Base-by-base conservation (phyloP, 805 yeast genomes). In the Candida michaelii region DNA sequence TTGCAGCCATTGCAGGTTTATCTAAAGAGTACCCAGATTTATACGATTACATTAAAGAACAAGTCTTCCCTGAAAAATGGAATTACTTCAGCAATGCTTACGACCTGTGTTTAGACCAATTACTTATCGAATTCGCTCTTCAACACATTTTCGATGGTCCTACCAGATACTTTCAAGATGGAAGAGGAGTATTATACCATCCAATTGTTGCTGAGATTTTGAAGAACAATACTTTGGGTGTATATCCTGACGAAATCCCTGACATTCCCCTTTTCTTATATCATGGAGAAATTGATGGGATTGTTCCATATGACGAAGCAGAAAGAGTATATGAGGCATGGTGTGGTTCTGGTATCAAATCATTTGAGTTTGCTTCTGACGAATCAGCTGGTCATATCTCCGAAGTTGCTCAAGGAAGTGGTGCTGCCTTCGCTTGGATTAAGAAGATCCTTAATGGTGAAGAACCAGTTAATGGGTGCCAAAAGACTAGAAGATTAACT, bases 401-500 rank as follows among this genome's bases (percentile, higher is more conserved):
- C 7, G 64, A 55, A 36, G 23, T 33, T 12, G 21, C 36, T 12
- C 41, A 40, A 23, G 56, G 56, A 12, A 40, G 43, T 33, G 54
- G 53, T 14, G 56, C 56, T 11, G 56, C 48, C 10, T 36, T 47
- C 15, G 50, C 53, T 7, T 52, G 56, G 56, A 27, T 53, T 11
- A 38, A 41, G 12, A 48, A 51, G 21, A 42, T 36, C 11, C 23
- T 61, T 62, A 30, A 54, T 54, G 27, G 67, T 69, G 16, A 74
- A 69, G 43, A 77, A 67, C 54, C 75, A 68, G 48, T 63, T 69
- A 14, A 69, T 67, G 53, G 78, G 69, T 27, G 77, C 65, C 51
- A 70, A 76, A 74, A 62, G 66, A 52, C 81, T 78, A 83, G 63
- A 66, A 45, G 82, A 71, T 46, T 59, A 61, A 10, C 66, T 54